A percentile compares a stretch with the other conserved stretches of the same genome.
Conservation (phyloP, 495 filamentous ascomycete genomes). For the Viridothelium virens region DNA sequence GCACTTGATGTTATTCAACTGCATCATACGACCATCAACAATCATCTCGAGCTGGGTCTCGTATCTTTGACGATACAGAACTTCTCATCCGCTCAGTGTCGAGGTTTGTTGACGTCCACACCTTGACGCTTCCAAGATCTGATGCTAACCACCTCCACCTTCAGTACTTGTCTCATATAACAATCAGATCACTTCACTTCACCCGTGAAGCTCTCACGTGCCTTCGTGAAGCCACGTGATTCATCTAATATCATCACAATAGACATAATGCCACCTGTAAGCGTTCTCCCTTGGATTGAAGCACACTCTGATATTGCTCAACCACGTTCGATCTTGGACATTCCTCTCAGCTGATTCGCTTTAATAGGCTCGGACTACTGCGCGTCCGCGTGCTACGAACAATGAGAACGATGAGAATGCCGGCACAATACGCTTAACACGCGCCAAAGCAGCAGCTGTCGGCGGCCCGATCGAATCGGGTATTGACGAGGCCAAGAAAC, state of each 20-base stretch:
- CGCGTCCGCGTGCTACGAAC: slow-evolving; percentile 58
- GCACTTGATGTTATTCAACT: slow-evolving; percentile 12
- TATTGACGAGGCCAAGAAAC: slow-evolving; percentile 55
- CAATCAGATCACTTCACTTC: neutral
- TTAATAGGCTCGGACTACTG: slow-evolving; percentile 21
- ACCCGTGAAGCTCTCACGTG: slow-evolving; percentile 2
- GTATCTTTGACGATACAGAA: slow-evolving; percentile 21
- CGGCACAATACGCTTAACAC: slow-evolving; percentile 71
- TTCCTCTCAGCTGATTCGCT: neutral
- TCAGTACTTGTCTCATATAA: neutral
- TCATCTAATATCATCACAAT: neutral
- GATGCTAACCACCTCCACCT: neutral
- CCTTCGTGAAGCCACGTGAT: neutral
- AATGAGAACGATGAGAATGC: slow-evolving; percentile 95
- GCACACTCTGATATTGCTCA: neutral
- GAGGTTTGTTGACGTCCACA: slow-evolving; percentile 13
- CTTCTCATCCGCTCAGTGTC: neutral
- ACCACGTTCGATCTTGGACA: no score
- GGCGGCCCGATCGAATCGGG: slow-evolving; percentile 47
- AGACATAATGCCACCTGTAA: slow-evolving; percentile 7
- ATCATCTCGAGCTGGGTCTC: slow-evolving; percentile 26
- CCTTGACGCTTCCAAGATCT: neutral
- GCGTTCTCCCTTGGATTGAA: neutral
- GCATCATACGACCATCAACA: slow-evolving; percentile 10
- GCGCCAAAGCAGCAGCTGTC: slow-evolving; percentile 81